phyloP scores from a whole-genome alignment of 1,139 yeast species.

The Pichia sp. region DNA sequence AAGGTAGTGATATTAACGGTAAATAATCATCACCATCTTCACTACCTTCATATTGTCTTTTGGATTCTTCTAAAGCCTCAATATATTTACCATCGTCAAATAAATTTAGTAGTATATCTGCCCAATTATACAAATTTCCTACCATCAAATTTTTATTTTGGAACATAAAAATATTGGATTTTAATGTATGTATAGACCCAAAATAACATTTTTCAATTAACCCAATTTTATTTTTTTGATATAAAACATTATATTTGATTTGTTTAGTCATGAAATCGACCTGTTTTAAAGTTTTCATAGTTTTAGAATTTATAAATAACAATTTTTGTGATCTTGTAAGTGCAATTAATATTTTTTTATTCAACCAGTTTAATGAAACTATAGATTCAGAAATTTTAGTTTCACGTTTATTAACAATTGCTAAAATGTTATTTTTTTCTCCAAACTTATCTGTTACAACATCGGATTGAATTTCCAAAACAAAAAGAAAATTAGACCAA shows the following conservation, averaged over 20 bases:
- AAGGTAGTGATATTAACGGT: constrained; percentile 49
- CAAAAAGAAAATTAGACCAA: constrained; percentile 54
- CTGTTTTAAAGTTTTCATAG: constrained; percentile 34
- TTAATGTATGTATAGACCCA: constrained; percentile 36
- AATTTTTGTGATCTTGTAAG: constrained; percentile 46
- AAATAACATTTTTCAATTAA: constrained; percentile 24
- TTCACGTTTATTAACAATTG: constrained; percentile 41
- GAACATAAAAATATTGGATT: constrained; percentile 43
- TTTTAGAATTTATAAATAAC: constrained; percentile 36
- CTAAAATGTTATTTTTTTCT: constrained; percentile 25
- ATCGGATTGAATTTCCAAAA: constrained; percentile 44
- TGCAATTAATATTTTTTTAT: constrained; percentile 42
- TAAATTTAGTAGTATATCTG: constrained; percentile 50
- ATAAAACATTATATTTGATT: constrained; percentile 27
- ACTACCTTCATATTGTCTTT: constrained; percentile 46
- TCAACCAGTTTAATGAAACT: constrained; percentile 56
- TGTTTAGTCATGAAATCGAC: constrained; percentile 43
- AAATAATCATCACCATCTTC: constrained; percentile 49
- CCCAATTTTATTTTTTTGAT: constrained; percentile 12
- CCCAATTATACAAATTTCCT: constrained; percentile 69
- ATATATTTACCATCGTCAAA: constrained; percentile 46
- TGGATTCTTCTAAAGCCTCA: constrained; percentile 51
- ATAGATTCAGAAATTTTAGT: constrained; percentile 45
- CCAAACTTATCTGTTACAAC: constrained; percentile 34
- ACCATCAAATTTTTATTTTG: constrained; percentile 46